A percentile compares a stretch with the other conserved stretches of the same genome.
These are phyloP conservation scores for Erodium moschatum DNA, from an alignment of 441 rosid species.

Conservation along the genomic window DNA sequence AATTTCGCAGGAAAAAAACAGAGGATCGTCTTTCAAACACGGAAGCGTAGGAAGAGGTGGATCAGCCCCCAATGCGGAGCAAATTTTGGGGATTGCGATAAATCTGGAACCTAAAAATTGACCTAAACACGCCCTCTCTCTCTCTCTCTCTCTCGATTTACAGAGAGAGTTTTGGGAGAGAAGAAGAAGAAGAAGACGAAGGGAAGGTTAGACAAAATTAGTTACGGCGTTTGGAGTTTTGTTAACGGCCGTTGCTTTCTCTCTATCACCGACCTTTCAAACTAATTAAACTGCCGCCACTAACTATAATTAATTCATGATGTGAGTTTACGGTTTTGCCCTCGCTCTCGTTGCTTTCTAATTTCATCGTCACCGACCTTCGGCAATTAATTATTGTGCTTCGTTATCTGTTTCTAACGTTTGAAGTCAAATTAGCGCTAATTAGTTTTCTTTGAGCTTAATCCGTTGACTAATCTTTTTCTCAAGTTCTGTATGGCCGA, in stretches of 20 bases:
- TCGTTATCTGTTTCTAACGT: too few species aligned
- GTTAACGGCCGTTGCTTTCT: constrained; percentile 7
- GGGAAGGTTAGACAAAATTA: not conserved
- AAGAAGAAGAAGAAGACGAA: constrained; percentile 3
- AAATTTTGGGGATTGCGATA: not conserved
- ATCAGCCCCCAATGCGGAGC: not conserved
- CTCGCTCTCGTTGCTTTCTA: not conserved
- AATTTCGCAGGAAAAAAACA: not conserved
- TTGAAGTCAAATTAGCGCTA: too few species aligned
- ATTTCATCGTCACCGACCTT: too few species aligned
- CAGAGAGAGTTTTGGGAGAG: not conserved
- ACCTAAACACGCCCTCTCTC: not conserved
- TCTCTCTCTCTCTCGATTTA: not conserved
- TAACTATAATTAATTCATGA: not conserved
- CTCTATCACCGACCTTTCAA: not conserved
- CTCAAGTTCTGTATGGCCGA: too few species aligned
- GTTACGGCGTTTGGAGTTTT: not conserved
- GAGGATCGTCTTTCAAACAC: not conserved
- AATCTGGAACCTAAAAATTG: not conserved
- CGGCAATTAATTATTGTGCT: too few species aligned
- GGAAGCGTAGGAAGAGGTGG: not conserved
- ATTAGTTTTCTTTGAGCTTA: too few species aligned
- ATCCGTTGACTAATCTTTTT: too few species aligned
- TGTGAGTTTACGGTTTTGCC: not conserved
- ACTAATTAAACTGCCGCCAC: too few species aligned